Evolutionary conservation across 2,329 filamentous ascomycete species (phyloP).

Genomic region (Nemania sp.): DNA sequence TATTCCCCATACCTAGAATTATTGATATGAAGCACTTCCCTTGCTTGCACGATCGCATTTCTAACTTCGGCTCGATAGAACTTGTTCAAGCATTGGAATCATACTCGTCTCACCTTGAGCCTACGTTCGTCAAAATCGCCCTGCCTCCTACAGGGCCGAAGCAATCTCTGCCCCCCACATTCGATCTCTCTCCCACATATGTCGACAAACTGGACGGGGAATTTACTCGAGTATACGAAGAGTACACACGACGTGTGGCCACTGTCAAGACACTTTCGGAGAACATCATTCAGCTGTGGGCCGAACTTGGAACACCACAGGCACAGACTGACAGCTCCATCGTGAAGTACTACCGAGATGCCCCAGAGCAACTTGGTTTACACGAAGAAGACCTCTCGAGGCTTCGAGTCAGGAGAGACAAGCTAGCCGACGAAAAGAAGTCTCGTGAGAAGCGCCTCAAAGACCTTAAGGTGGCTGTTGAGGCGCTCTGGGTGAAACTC

Average conservation of each 20-base stretch:
- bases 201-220: conserved; percentile 85
- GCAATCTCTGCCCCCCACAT: conserved; percentile 75
- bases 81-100: conserved; percentile 92
- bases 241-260: conserved; percentile 83
- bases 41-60: neutral
- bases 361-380: conserved; percentile 90
- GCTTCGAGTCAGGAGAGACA: conserved; percentile 75
- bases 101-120: conserved; percentile 93
- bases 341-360: conserved; percentile 84
- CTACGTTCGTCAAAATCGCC: conserved; percentile 81
- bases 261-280: conserved; percentile 76
- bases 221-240: conserved; percentile 93
- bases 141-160: conserved; percentile 82
- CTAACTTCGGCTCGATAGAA: conserved; percentile 56
- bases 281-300: conserved; percentile 92
- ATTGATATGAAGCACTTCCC: no score
- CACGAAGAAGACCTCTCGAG: conserved; percentile 82
- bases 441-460: conserved; percentile 75
- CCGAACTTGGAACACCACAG: conserved; percentile 90
- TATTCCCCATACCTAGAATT: conserved; percentile 17
- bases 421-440: conserved; percentile 85
- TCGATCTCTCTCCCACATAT: conserved; percentile 91
- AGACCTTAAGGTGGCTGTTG: conserved; percentile 77
- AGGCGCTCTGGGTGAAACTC: conserved; percentile 85
- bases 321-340: conserved; percentile 87